Conservation (phyloP, 257 asterid genomes). For the Lavandula angustifolia region DNA sequence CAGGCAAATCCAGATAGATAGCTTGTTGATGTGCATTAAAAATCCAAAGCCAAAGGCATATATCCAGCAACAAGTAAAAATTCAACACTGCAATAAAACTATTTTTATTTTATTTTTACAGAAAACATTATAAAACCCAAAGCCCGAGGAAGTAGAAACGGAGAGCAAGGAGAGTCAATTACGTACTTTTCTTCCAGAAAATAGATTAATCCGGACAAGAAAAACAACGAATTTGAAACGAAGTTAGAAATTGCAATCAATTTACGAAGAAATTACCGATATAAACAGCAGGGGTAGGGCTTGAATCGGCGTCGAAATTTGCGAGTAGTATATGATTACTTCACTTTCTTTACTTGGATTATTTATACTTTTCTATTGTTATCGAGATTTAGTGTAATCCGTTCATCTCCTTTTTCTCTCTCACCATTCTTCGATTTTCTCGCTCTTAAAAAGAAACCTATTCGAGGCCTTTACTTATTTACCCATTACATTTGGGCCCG, state of each 20-base stretch:
- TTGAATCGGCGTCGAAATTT: slow-evolving; percentile 23
- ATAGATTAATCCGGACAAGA: neutral
- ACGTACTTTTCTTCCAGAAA: neutral
- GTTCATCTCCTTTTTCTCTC: too few species aligned
- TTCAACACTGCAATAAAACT: neutral
- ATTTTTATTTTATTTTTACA: neutral
- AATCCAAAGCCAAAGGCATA: neutral
- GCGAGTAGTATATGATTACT: neutral
- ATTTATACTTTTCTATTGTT: too few species aligned
- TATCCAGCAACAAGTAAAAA: neutral
- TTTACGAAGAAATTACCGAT: slow-evolving; percentile 7
- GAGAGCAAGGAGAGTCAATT: neutral
- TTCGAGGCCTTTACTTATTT: too few species aligned
- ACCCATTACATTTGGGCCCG: too few species aligned
- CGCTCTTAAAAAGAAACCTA: too few species aligned
- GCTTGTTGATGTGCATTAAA: neutral
- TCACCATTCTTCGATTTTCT: too few species aligned
- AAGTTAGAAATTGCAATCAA: neutral
- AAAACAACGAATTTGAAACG: neutral
- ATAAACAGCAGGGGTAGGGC: slow-evolving; percentile 24
- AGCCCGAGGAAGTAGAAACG: neutral
- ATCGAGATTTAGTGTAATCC: too few species aligned
- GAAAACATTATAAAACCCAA: neutral
- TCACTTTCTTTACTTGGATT: neutral
- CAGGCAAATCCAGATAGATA: too few species aligned